Percentiles rank a stretch among this genome's conserved stretches.
Conservation (phyloP, 176 grass and related monocot species). For the Microstegium vimineum region DNA sequence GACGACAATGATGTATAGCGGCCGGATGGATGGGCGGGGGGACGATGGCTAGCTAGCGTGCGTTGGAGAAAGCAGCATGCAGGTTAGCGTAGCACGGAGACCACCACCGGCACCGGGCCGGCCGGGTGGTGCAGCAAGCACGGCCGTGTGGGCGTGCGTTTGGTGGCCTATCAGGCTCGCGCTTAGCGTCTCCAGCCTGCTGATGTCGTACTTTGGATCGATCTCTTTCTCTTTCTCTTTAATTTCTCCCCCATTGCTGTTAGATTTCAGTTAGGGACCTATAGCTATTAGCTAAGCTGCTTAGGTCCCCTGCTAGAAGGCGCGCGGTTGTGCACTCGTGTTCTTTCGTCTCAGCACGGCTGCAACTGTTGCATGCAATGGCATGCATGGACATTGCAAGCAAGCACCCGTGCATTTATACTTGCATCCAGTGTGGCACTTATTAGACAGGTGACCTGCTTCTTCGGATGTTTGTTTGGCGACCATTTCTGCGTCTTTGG, state of each 20-base stretch:
- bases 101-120: slow-evolving; percentile 19
- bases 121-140: background rate
- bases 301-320: background rate
- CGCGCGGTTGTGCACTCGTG: slow-evolving; percentile 6
- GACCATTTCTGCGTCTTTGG: background rate
- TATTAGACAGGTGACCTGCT: background rate
- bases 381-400: background rate
- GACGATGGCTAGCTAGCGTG: slow-evolving; percentile 28
- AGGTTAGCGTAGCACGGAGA: slow-evolving; percentile 55
- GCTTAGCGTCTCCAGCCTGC: slow-evolving; percentile 36
- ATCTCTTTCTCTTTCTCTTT: too few relatives aligned
- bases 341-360: background rate
- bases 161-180: slow-evolving; percentile 41
- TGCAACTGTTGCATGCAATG: background rate
- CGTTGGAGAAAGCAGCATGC: slow-evolving; percentile 41
- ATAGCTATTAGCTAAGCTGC: background rate
- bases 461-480: background rate
- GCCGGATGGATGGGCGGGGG: background rate
- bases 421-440: background rate
- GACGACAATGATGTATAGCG: slow-evolving; percentile 32
- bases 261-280: background rate
- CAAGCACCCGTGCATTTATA: background rate
- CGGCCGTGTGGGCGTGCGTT: slow-evolving; percentile 37
- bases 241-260: background rate
- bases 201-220: background rate